Percentiles rank a stretch among this genome's conserved stretches.
These are phyloP conservation scores for Arabidopsis thaliana DNA, from an alignment of 345 rosid genomes.

Conservation along the genomic window TAIR10.1 NC_003070.9:29096501-29097000, in stretches of 20 bases:
- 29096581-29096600: constrained; percentile 86
- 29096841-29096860: constrained; percentile 39
- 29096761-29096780: constrained; percentile 90
- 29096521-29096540: constrained; percentile 89
- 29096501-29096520: constrained; percentile 98
- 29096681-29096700: not conserved
- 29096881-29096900: not conserved
- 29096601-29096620: constrained; percentile 92
- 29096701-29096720: constrained; percentile 19
- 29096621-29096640: constrained; percentile 79
- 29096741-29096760: constrained; percentile 88
- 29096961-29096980: constrained; percentile 97
- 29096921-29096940: not conserved
- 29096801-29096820: constrained; percentile 93
- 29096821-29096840: constrained; percentile 95
- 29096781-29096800: constrained; percentile 97
- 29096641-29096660: not conserved
- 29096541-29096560: constrained; percentile 93
- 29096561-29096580: constrained; percentile 74
- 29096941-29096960: constrained; percentile 51
- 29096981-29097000: constrained; percentile 98
- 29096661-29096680: not conserved
- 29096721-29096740: constrained; percentile 70
- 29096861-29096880: not conserved
- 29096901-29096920: not conserved